A percentile compares a stretch with the other conserved stretches of the same genome.
phyloP scores from a whole-genome alignment of 345 rosid species.

The Hibiscus trionum region DNA sequence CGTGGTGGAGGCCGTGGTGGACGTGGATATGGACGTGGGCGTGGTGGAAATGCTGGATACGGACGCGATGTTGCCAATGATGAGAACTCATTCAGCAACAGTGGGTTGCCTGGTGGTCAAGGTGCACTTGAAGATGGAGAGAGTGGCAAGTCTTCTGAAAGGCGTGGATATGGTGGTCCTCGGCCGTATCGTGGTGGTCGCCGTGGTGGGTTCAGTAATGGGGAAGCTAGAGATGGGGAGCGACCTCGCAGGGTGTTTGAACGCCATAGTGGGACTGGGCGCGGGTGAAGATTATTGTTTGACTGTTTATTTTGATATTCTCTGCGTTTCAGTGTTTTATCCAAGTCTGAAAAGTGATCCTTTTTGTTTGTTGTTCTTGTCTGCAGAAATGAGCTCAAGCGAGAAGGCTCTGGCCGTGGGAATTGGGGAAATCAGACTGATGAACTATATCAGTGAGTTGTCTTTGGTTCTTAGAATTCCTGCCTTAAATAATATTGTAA shows the following conservation, averaged over 20 bases:
- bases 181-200: constrained; percentile 53
- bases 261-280: constrained; percentile 88
- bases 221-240: constrained; percentile 60
- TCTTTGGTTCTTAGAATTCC: not conserved
- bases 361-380: not conserved
- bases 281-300: constrained; percentile 43
- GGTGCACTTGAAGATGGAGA: constrained; percentile 57
- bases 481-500: not conserved
- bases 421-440: constrained; percentile 85
- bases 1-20: constrained; percentile 44
- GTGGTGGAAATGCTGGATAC: constrained; percentile 39
- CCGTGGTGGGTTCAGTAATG: constrained; percentile 59
- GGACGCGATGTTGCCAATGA: constrained; percentile 43
- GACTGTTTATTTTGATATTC: not conserved
- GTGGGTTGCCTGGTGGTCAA: constrained; percentile 34
- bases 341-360: no score
- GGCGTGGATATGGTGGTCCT: constrained; percentile 36
- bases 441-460: constrained; percentile 61
- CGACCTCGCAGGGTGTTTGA: constrained; percentile 39
- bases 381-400: constrained; percentile 60
- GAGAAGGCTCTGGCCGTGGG: constrained; percentile 87
- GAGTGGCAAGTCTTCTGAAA: constrained; percentile 40
- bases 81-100: constrained; percentile 37
- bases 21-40: constrained; percentile 33
- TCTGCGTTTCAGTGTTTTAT: not conserved